Conservation (phyloP, 352 stramenopile genomes). For the Pythium rishiriense region DNA sequence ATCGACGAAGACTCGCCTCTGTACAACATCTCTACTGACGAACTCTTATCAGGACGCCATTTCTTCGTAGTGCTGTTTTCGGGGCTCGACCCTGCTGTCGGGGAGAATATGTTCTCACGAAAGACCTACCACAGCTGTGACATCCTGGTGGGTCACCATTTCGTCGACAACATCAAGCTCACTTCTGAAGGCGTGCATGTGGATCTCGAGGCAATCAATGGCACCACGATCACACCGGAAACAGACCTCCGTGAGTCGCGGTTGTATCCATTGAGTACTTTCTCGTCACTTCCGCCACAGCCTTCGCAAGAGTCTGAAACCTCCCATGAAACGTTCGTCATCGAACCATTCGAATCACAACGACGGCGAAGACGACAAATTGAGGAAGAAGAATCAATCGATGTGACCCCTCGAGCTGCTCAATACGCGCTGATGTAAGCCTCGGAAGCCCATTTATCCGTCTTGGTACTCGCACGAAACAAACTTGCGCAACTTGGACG, state of each 20-base stretch:
- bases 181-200: constrained; percentile 52
- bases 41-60: constrained; percentile 46
- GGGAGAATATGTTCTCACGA: constrained; percentile 57
- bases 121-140: constrained; percentile 66
- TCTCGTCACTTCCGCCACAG: neutral
- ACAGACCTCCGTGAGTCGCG: constrained; percentile 32
- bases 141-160: constrained; percentile 58
- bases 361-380: neutral
- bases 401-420: constrained; percentile 5
- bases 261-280: constrained; percentile 8
- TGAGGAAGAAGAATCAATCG: constrained; percentile 2
- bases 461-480: neutral
- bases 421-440: constrained; percentile 21
- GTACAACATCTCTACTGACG: constrained; percentile 41
- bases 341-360: neutral
- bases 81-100: constrained; percentile 50
- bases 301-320: neutral
- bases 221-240: constrained; percentile 40
- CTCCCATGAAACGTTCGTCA: neutral
- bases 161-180: constrained; percentile 64
- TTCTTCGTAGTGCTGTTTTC: constrained; percentile 66
- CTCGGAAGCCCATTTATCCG: neutral
- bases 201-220: constrained; percentile 54
- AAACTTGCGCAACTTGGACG: neutral
- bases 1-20: constrained; percentile 58